Evolutionary conservation across 805 yeast species (phyloP), one percentile per base, ranked within the genome.

Genomic region (Geotrichum ghanense): DNA sequence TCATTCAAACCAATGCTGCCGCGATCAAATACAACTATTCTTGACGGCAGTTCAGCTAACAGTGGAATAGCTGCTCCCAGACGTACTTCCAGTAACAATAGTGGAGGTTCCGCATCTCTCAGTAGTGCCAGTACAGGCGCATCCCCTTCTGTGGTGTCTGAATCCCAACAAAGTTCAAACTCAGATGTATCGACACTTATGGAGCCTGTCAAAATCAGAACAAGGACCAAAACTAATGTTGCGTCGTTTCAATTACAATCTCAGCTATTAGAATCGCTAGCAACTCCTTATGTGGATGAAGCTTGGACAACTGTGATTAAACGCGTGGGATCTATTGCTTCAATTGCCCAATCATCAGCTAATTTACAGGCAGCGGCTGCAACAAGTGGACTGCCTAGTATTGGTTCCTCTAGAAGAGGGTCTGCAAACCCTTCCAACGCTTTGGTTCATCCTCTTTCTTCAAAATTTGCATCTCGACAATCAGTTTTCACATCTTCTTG

Each of bases 401-500:
- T n/a, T 5, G 7, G 19, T 9, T 31, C 37, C 16, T 5, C 19
- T n/a, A 31, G 37, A 31, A n/a, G 44, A 53, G 25, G 45, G 52
- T 17, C 34, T 49, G 42, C 43, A 54, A 16, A 40, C 55, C 17
- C 22, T 48, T 45, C 43, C 52, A 14, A 62, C 85, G 85, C 66
- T 60, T 81, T 31, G 66, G 79, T 50, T 72, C 86, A 53, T 26
- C 56, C 59, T 19, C 48, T 55, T 0, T 73, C 88, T 0, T 79
- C 83, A 2, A 87, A 83, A 55, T 81, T 79, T 49, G 67, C 66
- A 5, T 63, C 82, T 0, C 69, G 77, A 1, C 92, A 86, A 57
- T 92, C 95, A 0, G 81, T 88, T 10, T 81, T 89, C 60, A 86
- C 95, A 0, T 84, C 94, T 43, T 78, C 78, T 2, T 67, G 74